Percentiles rank a stretch among this genome's conserved stretches.
These are phyloP conservation scores for Talaromyces borbonicus DNA, from an alignment of 495 filamentous ascomycete species.

Conservation along the genomic window DNA sequence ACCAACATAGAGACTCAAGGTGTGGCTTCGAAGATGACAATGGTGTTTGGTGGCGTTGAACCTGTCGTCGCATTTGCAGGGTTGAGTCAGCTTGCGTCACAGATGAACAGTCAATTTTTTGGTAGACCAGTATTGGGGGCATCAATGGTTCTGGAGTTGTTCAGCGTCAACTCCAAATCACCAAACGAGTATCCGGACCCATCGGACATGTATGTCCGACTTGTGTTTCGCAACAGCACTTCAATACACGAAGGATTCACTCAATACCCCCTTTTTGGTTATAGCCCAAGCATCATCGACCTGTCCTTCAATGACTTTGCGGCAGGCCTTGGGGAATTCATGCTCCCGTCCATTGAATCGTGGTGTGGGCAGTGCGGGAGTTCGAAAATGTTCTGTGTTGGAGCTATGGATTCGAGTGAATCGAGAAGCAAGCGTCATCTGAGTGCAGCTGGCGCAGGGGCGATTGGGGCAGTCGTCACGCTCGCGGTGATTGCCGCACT, in stretches of 20 bases:
- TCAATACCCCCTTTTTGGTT: slow-evolving; percentile 60
- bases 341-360: slow-evolving; percentile 44
- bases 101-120: slow-evolving; percentile 49
- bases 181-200: slow-evolving; percentile 37
- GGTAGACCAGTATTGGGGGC: slow-evolving; percentile 61
- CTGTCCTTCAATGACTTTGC: slow-evolving; percentile 57
- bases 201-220: slow-evolving; percentile 59
- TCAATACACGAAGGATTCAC: slow-evolving; percentile 26
- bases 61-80: slow-evolving; percentile 70
- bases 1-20: slow-evolving; percentile 35
- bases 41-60: slow-evolving; percentile 63
- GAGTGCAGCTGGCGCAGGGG: slow-evolving; percentile 40
- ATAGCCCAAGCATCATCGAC: slow-evolving; percentile 33
- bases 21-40: slow-evolving; percentile 40
- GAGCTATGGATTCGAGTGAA: slow-evolving; percentile 18
- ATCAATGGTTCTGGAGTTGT: slow-evolving; percentile 65
- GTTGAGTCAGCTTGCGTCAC: slow-evolving; percentile 45
- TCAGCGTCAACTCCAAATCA: slow-evolving; percentile 44
- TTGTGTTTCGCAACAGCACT: slow-evolving; percentile 63
- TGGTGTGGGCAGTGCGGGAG: slow-evolving; percentile 69
- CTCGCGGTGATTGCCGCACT: slow-evolving; percentile 23
- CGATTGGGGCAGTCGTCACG: slow-evolving; percentile 40
- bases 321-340: slow-evolving; percentile 46
- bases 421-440: slow-evolving; percentile 8
- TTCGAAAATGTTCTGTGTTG: slow-evolving; percentile 48